These are phyloP conservation scores for Isabelozyma heimii DNA, from an alignment of 805 yeast genomes.

Conservation along the genomic window DNA sequence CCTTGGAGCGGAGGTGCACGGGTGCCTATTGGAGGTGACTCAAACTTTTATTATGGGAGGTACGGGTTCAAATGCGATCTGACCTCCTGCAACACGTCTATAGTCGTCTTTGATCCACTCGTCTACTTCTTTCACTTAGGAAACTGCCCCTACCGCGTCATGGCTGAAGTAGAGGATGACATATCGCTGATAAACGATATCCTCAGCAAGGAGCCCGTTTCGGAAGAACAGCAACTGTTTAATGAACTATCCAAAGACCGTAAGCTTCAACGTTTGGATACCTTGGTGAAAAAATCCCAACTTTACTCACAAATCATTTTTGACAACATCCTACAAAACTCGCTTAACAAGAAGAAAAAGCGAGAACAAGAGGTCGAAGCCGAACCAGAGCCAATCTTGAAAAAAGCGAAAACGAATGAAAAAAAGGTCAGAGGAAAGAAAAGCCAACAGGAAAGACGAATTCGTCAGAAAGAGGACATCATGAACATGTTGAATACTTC, in stretches of 20 bases:
- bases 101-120: neutral
- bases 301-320: conserved; percentile 84
- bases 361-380: conserved; percentile 7
- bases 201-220: conserved; percentile 1
- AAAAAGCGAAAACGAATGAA: conserved; percentile 11
- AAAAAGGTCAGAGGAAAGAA: conserved; percentile 3
- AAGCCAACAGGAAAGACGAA: conserved; percentile 7
- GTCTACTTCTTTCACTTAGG: neutral
- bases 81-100: neutral
- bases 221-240: conserved; percentile 38
- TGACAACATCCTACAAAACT: conserved; percentile 62
- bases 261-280: conserved; percentile 65
- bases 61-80: neutral
- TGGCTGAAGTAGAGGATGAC: conserved; percentile 6
- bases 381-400: conserved; percentile 17
- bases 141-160: neutral
- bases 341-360: conserved; percentile 25
- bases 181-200: neutral
- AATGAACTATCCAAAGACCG: conserved; percentile 47
- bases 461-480: conserved; percentile 9
- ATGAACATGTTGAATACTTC: conserved; percentile 14
- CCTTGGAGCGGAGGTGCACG: neutral
- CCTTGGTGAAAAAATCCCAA: conserved; percentile 82
- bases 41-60: neutral
- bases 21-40: no score